Evolutionary conservation across 202 grass and related monocot species (phyloP), one percentile per base, ranked within the genome.

Genomic region (Digitaria exilis): DNA sequence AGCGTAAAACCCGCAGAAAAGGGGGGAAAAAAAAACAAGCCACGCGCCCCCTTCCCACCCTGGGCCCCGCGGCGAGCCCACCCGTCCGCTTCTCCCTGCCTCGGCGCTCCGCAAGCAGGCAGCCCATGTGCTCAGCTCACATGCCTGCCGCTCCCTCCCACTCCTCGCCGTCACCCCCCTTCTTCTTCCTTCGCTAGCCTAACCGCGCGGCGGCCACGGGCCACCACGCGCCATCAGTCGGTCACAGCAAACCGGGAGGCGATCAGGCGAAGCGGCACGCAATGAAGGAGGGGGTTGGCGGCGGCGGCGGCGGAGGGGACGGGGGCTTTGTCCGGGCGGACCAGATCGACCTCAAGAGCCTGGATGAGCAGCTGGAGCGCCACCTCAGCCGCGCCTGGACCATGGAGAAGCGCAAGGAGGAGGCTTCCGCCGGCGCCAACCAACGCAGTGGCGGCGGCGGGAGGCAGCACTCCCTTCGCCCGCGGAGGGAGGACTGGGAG

Each of bases 291-390:
- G 87, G 11, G 30, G 84, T 10, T 1, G 39, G 6, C 1, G 82
- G 34, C 35, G 62, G 6, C 6, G 82, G 41, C 15, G 60, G n/a
- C n/a, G n/a, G n/a, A n/a, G 90, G 78, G 44, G 80, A 77, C 42
- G 75, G 64, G 64, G 92, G 92, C 41, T 97, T 94, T 71, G 86
- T 97, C 55, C 71, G 92, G 82, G 95, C 95, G 6, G 95, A 97
- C 82, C 92, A 97, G 87, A 97, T 97, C 88, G 95, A 97, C 79
- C 89, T 97, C 52, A 97, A 94, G 90, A 97, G 88, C 86, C 75
- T 97, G 61, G 95, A 97, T 84, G 95, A 97, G 88, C 95, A 97
- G 75, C 80, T 97, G 39, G 95, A 94, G 84, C 91, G 92, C 75
- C 92, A 97, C 73, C 86, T 97, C 52, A 89, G 62, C 73, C 88